phyloP scores from a whole-genome alignment of 2,329 filamentous ascomycete genomes.

The Xylariaceae sp. region DNA sequence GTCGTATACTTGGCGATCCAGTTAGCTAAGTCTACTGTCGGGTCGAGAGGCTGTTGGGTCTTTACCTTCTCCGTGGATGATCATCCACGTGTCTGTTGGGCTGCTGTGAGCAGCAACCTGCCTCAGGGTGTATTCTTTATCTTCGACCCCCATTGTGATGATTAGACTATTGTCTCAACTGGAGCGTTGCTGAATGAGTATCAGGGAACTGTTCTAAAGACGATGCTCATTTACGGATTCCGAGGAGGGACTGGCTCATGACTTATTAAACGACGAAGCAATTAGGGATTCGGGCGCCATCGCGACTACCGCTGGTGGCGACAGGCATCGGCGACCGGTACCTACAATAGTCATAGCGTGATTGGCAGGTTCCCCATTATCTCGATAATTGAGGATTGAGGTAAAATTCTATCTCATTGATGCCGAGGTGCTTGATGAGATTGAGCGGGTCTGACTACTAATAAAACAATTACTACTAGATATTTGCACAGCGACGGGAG shows the following conservation, averaged over 20 bases:
- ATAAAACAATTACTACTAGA: too few relatives aligned
- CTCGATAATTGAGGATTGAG: too few relatives aligned
- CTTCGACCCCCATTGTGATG: constrained; percentile 18
- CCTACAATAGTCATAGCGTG: too few relatives aligned
- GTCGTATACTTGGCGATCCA: constrained; percentile 49
- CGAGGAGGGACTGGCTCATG: neutral
- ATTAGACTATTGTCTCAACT: neutral
- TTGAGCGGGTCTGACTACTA: too few relatives aligned
- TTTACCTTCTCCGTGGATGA: constrained; percentile 54
- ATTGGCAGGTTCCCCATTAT: too few relatives aligned
- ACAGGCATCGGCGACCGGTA: too few relatives aligned
- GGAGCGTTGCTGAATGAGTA: neutral
- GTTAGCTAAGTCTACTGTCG: neutral
- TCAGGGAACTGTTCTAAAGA: neutral
- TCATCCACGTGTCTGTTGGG: constrained; percentile 50
- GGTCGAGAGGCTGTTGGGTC: neutral
- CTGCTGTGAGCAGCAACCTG: constrained; percentile 50
- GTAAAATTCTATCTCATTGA: too few relatives aligned
- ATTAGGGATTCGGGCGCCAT: neutral
- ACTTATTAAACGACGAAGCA: neutral
- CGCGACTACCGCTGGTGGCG: neutral
- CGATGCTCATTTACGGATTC: neutral
- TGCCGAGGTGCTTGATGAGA: too few relatives aligned
- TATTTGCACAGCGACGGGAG: too few relatives aligned
- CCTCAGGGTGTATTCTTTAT: constrained; percentile 33